These are phyloP conservation scores for Rhizomucor miehei DNA, from an alignment of 371 early-diverging fungal species.

Conservation along the genomic window DNA sequence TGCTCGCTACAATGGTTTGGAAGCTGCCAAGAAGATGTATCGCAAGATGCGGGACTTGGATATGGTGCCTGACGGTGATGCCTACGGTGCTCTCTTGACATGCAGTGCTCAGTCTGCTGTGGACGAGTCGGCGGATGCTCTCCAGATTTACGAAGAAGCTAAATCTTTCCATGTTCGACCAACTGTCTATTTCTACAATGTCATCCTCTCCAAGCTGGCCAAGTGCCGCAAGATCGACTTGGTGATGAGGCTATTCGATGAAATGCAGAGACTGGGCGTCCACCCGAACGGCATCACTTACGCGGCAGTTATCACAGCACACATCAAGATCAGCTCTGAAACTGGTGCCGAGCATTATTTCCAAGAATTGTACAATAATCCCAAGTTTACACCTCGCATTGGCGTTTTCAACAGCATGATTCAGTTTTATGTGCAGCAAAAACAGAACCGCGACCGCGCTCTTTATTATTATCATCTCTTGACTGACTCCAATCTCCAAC, in stretches of 20 bases:
- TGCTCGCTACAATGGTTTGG: slow-evolving; percentile 42
- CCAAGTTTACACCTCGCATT: slow-evolving; percentile 52
- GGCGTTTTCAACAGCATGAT: slow-evolving; percentile 63
- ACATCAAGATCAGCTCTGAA: slow-evolving; percentile 52
- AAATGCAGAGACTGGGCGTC: slow-evolving; percentile 51
- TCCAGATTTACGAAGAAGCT: slow-evolving; percentile 56
- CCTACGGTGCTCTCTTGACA: slow-evolving; percentile 47
- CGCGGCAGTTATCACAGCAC: slow-evolving; percentile 60
- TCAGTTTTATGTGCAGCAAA: slow-evolving; percentile 60
- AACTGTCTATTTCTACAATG: slow-evolving; percentile 61
- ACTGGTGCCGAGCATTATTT: slow-evolving; percentile 47
- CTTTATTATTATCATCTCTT: slow-evolving; percentile 50
- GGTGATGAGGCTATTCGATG: slow-evolving; percentile 49
- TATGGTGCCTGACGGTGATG: slow-evolving; percentile 42
- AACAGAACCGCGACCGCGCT: slow-evolving; percentile 52
- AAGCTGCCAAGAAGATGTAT: slow-evolving; percentile 44
- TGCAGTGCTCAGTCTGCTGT: slow-evolving; percentile 45
- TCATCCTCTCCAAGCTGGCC: slow-evolving; percentile 58
- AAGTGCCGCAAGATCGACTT: slow-evolving; percentile 54
- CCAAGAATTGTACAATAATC: slow-evolving; percentile 46
- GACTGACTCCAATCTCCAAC: slow-evolving; percentile 36
- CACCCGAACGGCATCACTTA: slow-evolving; percentile 59
- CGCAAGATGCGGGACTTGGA: slow-evolving; percentile 34
- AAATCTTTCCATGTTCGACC: slow-evolving; percentile 51
- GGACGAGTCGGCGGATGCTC: slow-evolving; percentile 55